Base-by-base conservation (phyloP, 169 alveolate genomes). In the Perkinsus chesapeaki region DNA sequence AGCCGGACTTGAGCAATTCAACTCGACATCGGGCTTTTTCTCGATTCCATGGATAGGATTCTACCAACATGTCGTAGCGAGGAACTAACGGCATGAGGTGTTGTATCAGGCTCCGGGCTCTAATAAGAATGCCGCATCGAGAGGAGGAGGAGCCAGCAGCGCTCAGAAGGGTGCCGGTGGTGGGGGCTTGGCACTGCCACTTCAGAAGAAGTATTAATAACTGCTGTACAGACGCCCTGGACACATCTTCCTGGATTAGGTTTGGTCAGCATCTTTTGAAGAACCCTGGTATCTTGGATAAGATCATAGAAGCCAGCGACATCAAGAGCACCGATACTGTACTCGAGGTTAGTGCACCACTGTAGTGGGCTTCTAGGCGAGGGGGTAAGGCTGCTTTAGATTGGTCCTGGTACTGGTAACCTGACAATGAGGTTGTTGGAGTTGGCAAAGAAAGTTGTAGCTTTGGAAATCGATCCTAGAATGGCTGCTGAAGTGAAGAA, bases 401-500 rank as follows among this genome's bases (percentile, higher is more conserved):
- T 37, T 19, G 95, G 95, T 38, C 73, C 92, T 94, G 98, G 99
- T 39, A 98, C 99, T 34, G 99, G 99, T 0, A 99, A 99, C 95
- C 94, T 99, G 95, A 99, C 99, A 5, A 96, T 98, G 95, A 95
- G 99, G 39, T 96, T 99, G 48, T 96, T 98, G 91, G 99, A 99
- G 93, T 96, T 97, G 93, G 99, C 99, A 3, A 98, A 98, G 95
- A 97, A 97, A 93, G 99, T 99, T n/a, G 98, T 98, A 73, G 99
- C 99, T 38, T 96, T 99, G 43, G 99, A 99, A 95, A 97, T 99
- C 12, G 99, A 99, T 95, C 98, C 99, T 39, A 96, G 99, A 93
- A 99, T 99, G 99, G 99, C 98, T 34, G 99, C 99, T 48, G 99
- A 99, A 96, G 99, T 99, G 82, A 97, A 98, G 94, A 98, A 99